Base-by-base conservation (phyloP, 2,329 filamentous ascomycete species). In the Alternaria triticina region DNA sequence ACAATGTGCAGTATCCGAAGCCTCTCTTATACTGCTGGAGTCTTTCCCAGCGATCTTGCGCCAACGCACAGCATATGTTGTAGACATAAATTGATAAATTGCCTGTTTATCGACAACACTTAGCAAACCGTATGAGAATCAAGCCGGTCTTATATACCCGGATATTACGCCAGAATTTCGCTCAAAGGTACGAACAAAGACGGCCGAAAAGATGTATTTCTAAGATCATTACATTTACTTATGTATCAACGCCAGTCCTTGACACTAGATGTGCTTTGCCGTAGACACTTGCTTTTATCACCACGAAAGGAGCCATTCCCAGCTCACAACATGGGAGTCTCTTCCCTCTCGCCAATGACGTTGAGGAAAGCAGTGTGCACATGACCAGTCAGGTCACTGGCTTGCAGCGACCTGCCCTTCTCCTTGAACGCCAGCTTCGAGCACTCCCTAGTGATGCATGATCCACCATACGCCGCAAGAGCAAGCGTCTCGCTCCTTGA, bases 341-440 rank as follows among this genome's bases (percentile, higher is more conserved):
- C 72, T n/a, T 74, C 72, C 65, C 69, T 74, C 65, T 94, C 92
- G 1, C 93, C 94, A 75, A 97, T 91, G 17, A 97, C 79, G 63
- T 89, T 89, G 73, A 91, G 79, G 79, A 97, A 98, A 1, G 94
- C 91, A 33, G 84, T 84, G 74, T 97, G 91, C 10, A 99, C 91
- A 81, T 97, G 91, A 17, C 96, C 93, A 0, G 95, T 97, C 77
- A 99, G 82, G 80, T 98, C 96, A 70, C 92, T 94, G 1, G 96
- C 96, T 83, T 98, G 96, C 77, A 99, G 82, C 76, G 92, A 93
- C 68, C 96, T 87, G 1, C 96, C 95, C 74, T 90, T 92, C 79
- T 94, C 92, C 72, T 88, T 85, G 81, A 96, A 99, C 0, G 96
- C 96, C 62, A 94, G 83, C 54, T 93, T 87, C 20, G 95, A 97